A percentile compares a stretch with the other conserved stretches of the same genome.
These are phyloP conservation scores for Leccinum disarticulatum DNA, from an alignment of 768 basidiomycete genomes.

Conservation along the genomic window DNA sequence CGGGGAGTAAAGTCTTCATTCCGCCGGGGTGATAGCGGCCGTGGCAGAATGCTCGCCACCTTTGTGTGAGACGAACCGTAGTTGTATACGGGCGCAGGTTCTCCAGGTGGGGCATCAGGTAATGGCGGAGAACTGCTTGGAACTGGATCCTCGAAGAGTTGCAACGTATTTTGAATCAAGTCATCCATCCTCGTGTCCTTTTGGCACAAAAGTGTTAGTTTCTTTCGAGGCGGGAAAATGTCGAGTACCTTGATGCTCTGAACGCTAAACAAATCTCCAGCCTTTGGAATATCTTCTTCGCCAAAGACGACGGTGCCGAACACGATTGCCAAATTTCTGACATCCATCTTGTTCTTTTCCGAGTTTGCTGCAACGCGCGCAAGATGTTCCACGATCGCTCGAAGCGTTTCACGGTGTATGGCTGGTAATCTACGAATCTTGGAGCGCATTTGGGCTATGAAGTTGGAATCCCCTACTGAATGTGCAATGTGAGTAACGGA, in stretches of 20 bases:
- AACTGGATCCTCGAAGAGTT: constrained; percentile 63
- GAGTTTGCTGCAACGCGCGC: constrained; percentile 62
- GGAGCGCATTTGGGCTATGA: constrained; percentile 76
- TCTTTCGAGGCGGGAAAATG: constrained; percentile 34
- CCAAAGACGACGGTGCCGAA: constrained; percentile 90
- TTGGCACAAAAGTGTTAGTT: constrained; percentile 1
- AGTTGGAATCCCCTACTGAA: constrained; percentile 64
- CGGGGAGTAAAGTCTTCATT: constrained; percentile 73
- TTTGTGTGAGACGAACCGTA: constrained; percentile 77
- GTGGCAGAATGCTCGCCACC: constrained; percentile 47
- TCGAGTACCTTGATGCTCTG: constrained; percentile 65
- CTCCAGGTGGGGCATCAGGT: constrained; percentile 69
- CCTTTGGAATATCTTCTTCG: constrained; percentile 85
- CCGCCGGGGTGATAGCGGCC: constrained; percentile 21
- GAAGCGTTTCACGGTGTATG: constrained; percentile 84
- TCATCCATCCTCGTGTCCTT: constrained; percentile 83
- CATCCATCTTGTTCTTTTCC: constrained; percentile 91
- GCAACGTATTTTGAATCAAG: constrained; percentile 65
- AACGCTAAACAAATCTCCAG: constrained; percentile 73
- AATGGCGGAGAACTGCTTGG: constrained; percentile 61
- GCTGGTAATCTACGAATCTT: constrained; percentile 82
- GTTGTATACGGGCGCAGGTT: constrained; percentile 52
- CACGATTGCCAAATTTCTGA: constrained; percentile 88
- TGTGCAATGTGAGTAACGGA: constrained; percentile 1
- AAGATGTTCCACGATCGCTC: constrained; percentile 80